Conservation (phyloP, 2,329 filamentous ascomycete genomes). For the Cladosporium sp. region DNA sequence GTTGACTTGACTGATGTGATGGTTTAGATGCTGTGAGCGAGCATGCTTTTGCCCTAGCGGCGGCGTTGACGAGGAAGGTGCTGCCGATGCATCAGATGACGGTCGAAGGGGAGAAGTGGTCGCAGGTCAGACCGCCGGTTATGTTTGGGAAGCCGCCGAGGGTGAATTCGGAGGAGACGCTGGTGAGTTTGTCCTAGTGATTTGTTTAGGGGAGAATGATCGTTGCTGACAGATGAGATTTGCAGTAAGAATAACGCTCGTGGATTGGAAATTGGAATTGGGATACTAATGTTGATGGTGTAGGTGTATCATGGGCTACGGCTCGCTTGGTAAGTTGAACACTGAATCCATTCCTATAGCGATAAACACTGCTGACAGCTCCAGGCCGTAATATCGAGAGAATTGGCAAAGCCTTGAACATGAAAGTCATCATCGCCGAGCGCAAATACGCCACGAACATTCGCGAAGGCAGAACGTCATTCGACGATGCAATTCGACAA, state of each 20-base stretch:
- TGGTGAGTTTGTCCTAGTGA: constrained; percentile 36
- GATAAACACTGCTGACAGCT: not conserved
- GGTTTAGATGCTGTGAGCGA: constrained; percentile 48
- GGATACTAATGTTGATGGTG: not conserved
- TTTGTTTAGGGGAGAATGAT: not conserved
- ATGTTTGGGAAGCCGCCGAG: constrained; percentile 42
- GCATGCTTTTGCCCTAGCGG: constrained; percentile 54
- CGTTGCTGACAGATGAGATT: not conserved
- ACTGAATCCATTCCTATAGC: not conserved
- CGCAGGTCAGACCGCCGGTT: constrained; percentile 38
- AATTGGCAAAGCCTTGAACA: constrained; percentile 49
- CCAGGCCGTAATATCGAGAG: constrained; percentile 46
- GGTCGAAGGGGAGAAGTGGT: constrained; percentile 43
- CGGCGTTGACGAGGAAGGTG: constrained; percentile 46
- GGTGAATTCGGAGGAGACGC: constrained; percentile 50
- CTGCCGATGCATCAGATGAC: constrained; percentile 40
- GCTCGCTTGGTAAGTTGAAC: constrained; percentile 43
- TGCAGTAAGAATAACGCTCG: constrained; percentile 1
- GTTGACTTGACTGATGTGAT: too few relatives aligned
- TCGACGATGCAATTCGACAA: constrained; percentile 39
- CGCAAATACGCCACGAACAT: constrained; percentile 41
- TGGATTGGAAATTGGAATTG: not conserved
- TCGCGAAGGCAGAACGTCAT: constrained; percentile 37
- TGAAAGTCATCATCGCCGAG: constrained; percentile 52
- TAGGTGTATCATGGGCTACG: constrained; percentile 49